Conservation (phyloP, 2,329 filamentous ascomycete species). For the Apiospora hydei region DNA sequence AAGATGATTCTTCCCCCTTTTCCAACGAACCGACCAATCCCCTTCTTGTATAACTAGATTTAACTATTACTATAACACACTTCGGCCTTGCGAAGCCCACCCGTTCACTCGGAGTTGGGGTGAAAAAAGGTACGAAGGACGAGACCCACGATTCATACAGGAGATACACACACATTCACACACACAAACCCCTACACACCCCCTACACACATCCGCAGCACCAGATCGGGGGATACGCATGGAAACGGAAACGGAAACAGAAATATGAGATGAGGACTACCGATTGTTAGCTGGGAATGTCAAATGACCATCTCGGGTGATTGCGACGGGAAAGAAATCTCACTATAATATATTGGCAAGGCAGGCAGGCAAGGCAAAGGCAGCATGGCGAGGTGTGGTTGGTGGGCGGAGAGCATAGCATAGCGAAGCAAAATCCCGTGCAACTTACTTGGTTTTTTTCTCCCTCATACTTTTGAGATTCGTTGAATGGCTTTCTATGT, state of each 20-base stretch:
- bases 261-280: background rate
- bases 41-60: slow-evolving; percentile 21
- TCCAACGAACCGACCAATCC: background rate
- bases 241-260: background rate
- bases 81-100: background rate
- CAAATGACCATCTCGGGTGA: background rate
- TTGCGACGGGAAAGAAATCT: background rate
- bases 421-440: slow-evolving; percentile 9
- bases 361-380: background rate
- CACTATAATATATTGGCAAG: background rate
- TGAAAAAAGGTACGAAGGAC: background rate
- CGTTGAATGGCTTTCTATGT: background rate
- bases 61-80: slow-evolving; percentile 15
- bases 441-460: slow-evolving; percentile 3
- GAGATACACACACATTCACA: slow-evolving; percentile 18
- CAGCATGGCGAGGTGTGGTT: slow-evolving; percentile 15
- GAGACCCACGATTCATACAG: slow-evolving; percentile 19
- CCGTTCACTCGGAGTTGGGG: background rate
- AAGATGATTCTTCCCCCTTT: background rate
- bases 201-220: background rate
- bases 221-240: slow-evolving; percentile 1
- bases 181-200: background rate
- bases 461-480: background rate
- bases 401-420: background rate
- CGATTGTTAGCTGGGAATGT: background rate